These are phyloP conservation scores for Hura crepitans DNA, from an alignment of 441 rosid genomes.

Conservation along the genomic window DNA sequence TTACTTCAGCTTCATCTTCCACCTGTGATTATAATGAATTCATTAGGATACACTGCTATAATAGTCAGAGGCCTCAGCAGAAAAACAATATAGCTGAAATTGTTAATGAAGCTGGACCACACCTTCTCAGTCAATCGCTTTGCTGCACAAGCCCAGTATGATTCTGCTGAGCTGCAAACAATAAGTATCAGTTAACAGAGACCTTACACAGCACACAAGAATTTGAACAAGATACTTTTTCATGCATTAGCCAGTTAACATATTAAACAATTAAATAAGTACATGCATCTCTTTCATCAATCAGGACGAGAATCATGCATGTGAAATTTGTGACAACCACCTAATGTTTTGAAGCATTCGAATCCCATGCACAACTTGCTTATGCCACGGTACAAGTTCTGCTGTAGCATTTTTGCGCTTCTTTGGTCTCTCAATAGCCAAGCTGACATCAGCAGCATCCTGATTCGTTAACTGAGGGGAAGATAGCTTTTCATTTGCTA, in stretches of 20 bases:
- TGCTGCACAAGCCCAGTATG: conserved; percentile 61
- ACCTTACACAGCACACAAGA: neutral
- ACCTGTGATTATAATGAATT: conserved; percentile 41
- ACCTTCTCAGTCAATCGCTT: conserved; percentile 78
- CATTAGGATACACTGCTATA: conserved; percentile 16
- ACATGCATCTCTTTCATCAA: neutral
- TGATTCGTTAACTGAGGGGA: conserved; percentile 34
- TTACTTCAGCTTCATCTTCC: conserved; percentile 44
- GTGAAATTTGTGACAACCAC: conserved; percentile 31
- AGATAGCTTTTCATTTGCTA: conserved; percentile 38
- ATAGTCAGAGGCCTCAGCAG: conserved; percentile 10
- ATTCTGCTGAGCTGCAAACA: conserved; percentile 60
- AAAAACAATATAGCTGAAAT: conserved; percentile 1
- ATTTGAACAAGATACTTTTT: neutral
- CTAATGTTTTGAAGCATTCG: conserved; percentile 52
- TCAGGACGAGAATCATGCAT: conserved; percentile 6
- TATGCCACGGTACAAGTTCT: conserved; percentile 66
- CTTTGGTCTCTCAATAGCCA: conserved; percentile 38
- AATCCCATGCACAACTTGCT: conserved; percentile 46
- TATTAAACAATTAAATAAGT: neutral
- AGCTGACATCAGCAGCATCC: conserved; percentile 32
- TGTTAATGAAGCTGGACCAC: conserved; percentile 23
- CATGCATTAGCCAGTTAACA: neutral
- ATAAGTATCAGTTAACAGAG: conserved; percentile 14
- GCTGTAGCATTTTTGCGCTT: conserved; percentile 64